phyloP scores from a whole-genome alignment of 2,329 filamentous ascomycete genomes.

The Sclerotinia borealis region DNA sequence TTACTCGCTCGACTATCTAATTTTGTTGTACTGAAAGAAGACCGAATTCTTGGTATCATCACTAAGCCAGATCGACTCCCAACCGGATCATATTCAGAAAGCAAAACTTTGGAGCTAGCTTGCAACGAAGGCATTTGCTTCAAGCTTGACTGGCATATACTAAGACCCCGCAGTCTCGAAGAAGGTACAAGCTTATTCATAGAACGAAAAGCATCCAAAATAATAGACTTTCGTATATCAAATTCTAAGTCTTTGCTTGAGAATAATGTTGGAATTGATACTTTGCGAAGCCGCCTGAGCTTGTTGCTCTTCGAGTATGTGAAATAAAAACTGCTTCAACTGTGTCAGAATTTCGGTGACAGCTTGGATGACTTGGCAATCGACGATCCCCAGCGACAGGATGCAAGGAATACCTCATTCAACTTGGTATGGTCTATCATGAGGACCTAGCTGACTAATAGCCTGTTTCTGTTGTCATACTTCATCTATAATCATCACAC shows the following conservation, averaged over 20 bases:
- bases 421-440: conserved; percentile 4
- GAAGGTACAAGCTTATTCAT: neutral
- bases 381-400: conserved; percentile 7
- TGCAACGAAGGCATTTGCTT: conserved; percentile 42
- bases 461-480: no score
- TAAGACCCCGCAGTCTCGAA: conserved; percentile 39
- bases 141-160: conserved; percentile 46
- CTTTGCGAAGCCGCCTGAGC: neutral
- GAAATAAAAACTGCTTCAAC: conserved; percentile 11
- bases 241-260: neutral
- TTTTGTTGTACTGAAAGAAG: neutral
- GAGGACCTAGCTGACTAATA: no score
- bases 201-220: neutral
- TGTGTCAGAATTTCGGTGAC: conserved; percentile 21
- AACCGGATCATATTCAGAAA: conserved; percentile 36
- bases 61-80: conserved; percentile 50
- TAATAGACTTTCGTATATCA: neutral
- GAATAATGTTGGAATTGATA: neutral
- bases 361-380: conserved; percentile 8
- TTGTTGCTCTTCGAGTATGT: neutral
- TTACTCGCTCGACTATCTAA: no score
- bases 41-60: conserved; percentile 31
- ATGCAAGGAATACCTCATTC: conserved; percentile 8
- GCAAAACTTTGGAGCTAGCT: conserved; percentile 36
- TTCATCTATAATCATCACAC: no score